Evolutionary conservation across 164 flowering plant species (phyloP), one percentile per base, ranked within the genome.

Genomic region (Magnolia changhungtana): DNA sequence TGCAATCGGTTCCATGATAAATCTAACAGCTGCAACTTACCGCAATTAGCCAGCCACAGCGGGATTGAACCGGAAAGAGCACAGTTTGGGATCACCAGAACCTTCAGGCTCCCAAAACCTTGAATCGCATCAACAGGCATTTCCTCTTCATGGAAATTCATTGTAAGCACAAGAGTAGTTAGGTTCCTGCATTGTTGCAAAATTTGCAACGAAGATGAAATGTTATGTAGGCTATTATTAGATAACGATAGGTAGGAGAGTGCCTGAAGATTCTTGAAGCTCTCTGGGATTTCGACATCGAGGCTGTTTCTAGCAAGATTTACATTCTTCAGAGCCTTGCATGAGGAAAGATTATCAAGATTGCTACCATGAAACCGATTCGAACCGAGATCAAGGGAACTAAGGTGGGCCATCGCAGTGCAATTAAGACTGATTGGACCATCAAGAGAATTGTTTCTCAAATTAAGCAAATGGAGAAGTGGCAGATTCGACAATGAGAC

Each of bases 1-100:
- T 75, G 68, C 70, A 95, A 77, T 55, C 61, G 86, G 75, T 95
- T 95, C 96, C 94, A 91, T 0, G 97, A 95, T 79, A 95, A 78
- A 85, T 95, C 98, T 51, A 95, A 86, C 50, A 92, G 89, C 72
- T 83, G 75, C 59, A 95, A 77, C 78, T 81, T 89, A 69, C 59
- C 77, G 80, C 91, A 86, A 27, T 73, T 82, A 68, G 29, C 51
- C 73, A 93, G 77, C 97, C 97, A 92, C 49, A 5, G 14, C 8
- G 96, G 98, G 31, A 93, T 83, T 75, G 77, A 78, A 50, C 98
- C 97, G 7, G 55, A 82, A 45, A 91, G 89, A 45, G 75, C 91
- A 82, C 94, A 92, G 58, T 88, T 84, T 29, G 90, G 92, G 52
- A 92, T 74, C 3, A 89, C 94, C 24, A 92, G 75, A 61, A 87